Percentiles rank a stretch among this genome's conserved stretches.
phyloP scores from a whole-genome alignment of 371 early-diverging fungal species.

The Amoeboaphelidium protococcarum region DNA sequence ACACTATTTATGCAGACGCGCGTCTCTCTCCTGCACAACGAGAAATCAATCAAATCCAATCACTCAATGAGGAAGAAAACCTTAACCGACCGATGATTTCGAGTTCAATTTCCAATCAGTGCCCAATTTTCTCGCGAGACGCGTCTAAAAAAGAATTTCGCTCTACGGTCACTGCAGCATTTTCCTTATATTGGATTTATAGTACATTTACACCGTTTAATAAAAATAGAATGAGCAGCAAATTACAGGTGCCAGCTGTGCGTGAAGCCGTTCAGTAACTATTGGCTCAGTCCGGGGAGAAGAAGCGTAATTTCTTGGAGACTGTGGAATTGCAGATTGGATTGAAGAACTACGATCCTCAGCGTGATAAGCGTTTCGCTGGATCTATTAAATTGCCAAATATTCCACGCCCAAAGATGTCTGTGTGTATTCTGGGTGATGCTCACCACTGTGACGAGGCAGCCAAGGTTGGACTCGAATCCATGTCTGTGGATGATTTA shows the following conservation, averaged over 20 bases:
- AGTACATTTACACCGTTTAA: no score
- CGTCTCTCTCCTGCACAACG: no score
- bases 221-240: no score
- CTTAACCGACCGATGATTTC: no score
- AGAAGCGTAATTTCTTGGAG: conserved; percentile 77
- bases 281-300: conserved; percentile 44
- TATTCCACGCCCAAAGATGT: conserved; percentile 73
- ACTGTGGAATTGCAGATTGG: conserved; percentile 95
- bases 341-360: conserved; percentile 98
- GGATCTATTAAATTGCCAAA: conserved; percentile 84
- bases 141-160: no score
- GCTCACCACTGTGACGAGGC: conserved; percentile 85
- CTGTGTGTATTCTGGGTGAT: conserved; percentile 88
- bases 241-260: conserved; percentile 64
- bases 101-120: no score
- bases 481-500: conserved; percentile 86
- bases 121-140: no score
- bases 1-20: no score
- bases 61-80: no score
- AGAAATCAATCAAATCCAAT: no score
- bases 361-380: conserved; percentile 97
- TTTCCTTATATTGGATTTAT: no score
- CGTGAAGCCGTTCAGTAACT: conserved; percentile 44
- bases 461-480: conserved; percentile 71
- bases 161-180: no score